phyloP scores from a whole-genome alignment of 257 asterid genomes.

The Solanum sejunctum region DNA sequence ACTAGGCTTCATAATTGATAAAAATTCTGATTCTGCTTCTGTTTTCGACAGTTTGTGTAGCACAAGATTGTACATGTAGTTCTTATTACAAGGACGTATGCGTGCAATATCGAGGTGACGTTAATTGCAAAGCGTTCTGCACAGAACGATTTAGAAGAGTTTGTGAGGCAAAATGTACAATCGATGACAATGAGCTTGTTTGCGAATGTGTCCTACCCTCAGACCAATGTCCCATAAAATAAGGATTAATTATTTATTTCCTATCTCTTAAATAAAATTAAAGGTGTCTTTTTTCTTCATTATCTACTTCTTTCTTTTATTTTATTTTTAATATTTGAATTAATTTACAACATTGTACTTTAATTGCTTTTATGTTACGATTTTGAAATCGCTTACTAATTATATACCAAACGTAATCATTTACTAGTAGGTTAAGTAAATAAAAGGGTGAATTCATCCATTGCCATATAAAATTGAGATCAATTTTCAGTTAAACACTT shows the following conservation, averaged over 20 bases:
- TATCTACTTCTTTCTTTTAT: background rate
- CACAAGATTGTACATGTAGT: background rate
- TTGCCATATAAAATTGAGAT: too few species aligned
- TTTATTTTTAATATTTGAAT: background rate
- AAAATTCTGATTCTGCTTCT: background rate
- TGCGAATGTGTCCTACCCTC: background rate
- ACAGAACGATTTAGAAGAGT: background rate
- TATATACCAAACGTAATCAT: too few species aligned
- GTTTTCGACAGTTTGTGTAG: background rate
- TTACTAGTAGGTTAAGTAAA: too few species aligned
- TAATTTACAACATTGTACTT: too few species aligned
- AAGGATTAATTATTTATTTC: background rate
- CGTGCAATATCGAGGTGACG: background rate
- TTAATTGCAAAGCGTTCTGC: background rate
- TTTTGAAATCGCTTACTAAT: too few species aligned
- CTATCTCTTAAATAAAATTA: background rate
- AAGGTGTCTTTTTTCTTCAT: background rate
- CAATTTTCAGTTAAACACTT: too few species aligned
- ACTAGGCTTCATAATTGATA: too few species aligned
- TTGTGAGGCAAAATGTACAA: background rate
- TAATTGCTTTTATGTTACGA: too few species aligned
- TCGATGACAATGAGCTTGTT: background rate
- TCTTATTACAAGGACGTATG: background rate
- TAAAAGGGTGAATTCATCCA: too few species aligned
- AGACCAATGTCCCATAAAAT: background rate